Evolutionary conservation across 768 basidiomycete species (phyloP), one percentile per base, ranked within the genome.

Genomic region (Clitopilus passeckerianus): DNA sequence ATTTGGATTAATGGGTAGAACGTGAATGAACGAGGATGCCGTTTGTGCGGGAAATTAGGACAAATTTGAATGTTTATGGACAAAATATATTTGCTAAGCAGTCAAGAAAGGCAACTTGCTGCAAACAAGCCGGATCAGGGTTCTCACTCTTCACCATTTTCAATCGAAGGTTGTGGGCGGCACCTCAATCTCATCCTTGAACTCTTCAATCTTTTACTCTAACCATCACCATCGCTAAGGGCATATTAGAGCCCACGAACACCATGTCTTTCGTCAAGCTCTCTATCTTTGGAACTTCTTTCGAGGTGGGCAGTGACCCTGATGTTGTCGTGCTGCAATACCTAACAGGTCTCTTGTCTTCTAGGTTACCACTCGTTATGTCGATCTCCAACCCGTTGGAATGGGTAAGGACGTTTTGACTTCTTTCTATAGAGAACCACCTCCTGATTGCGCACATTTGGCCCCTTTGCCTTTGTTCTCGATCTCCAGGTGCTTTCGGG

Each of bases 301-400:
- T 96, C 75, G 94, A 96, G 86, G 93, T 90, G 57, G 58, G 76
- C 68, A 54, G 59, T 43, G 14, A 37, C 52, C 58, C 20, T 23
- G 37, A 53, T 53, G 57, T 60, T 61, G 27, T 30, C 27, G 27
- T 30, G 27, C 27, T 30, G 27, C 27, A 30, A 30, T 30, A 30
- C 27, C 27, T 56, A 61, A 59, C 34, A 53, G 50, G 66, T 53
- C 53, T 37, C 59, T 59, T 61, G 59, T 61, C 63, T 60, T 68
- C 43, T 71, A 97, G 91, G 95, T 98, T 60, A 97, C 95, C 22
- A 98, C 95, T 59, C 86, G 97, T 68, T 99, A 99, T 91, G 90
- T 97, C 72, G 97, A 99, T 78, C 87, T 99, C 10, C 96, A 98
- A 70, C 96, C 96, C 27, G 96, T 98, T 50, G 97, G 96, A 72